Conservation (phyloP, 23 red algal genomes). For the Gracilaria domingensis region DNA sequence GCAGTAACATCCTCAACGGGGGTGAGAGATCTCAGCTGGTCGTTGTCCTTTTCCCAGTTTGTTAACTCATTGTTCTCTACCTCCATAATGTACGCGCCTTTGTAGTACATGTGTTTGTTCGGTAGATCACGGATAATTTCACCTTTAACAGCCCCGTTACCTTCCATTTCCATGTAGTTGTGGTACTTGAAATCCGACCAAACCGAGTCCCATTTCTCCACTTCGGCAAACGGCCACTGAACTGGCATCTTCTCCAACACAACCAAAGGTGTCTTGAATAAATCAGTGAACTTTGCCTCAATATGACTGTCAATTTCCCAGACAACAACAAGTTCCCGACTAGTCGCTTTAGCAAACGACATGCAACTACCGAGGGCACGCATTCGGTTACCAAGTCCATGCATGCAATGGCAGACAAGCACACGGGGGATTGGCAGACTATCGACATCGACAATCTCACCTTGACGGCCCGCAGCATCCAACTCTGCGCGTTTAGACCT, state of each 20-base stretch:
- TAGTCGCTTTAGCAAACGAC: conserved; percentile 62
- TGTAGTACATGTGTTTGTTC: conserved; percentile 85
- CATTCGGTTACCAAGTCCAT: conserved; percentile 81
- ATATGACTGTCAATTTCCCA: conserved; percentile 83
- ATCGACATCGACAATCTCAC: conserved; percentile 12
- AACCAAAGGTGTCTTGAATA: conserved; percentile 62
- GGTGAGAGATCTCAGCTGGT: conserved; percentile 46
- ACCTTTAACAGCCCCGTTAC: conserved; percentile 68
- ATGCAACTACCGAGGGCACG: conserved; percentile 72
- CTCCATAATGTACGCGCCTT: conserved; percentile 83
- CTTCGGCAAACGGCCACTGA: conserved; percentile 52
- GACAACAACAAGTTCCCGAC: conserved; percentile 62
- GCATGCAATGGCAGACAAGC: conserved; percentile 67
- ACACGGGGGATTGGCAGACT: conserved; percentile 19
- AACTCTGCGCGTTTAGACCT: conserved; percentile 1
- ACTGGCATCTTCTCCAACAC: conserved; percentile 59
- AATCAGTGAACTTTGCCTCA: conserved; percentile 54
- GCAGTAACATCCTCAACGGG: conserved; percentile 48
- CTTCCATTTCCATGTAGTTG: conserved; percentile 92
- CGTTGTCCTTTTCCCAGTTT: conserved; percentile 81
- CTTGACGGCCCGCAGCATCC: conserved; percentile 7
- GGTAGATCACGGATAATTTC: conserved; percentile 55
- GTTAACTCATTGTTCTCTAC: conserved; percentile 50
- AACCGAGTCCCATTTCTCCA: conserved; percentile 54
- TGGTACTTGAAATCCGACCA: conserved; percentile 61